Evolutionary conservation across 1,284 basidiomycete species (phyloP).

Genomic region (Sanghuangporus weigelae): DNA sequence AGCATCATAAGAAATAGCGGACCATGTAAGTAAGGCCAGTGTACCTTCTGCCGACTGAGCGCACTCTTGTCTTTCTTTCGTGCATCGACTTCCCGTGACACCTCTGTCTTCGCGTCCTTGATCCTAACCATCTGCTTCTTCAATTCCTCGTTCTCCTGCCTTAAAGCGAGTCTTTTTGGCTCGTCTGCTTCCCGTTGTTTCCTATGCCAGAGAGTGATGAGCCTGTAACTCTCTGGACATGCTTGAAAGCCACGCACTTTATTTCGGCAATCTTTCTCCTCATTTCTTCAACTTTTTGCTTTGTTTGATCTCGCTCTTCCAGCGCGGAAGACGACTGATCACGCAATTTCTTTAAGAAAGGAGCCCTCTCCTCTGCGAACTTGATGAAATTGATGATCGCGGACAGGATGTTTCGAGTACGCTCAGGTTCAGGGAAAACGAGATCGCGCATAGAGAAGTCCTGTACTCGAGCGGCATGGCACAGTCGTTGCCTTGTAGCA

Average conservation of each 20-base stretch:
- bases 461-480: conserved; percentile 66
- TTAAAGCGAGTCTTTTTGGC: conserved; percentile 59
- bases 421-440: conserved; percentile 61
- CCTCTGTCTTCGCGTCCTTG: conserved; percentile 56
- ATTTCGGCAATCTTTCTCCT: conserved; percentile 52
- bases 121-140: conserved; percentile 60
- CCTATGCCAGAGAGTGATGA: conserved; percentile 31
- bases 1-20: not conserved
- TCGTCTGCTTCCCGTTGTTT: conserved; percentile 65
- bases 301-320: conserved; percentile 50
- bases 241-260: conserved; percentile 44
- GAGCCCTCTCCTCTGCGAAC: conserved; percentile 72
- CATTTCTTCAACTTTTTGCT: conserved; percentile 45
- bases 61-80: conserved; percentile 64
- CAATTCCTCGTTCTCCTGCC: conserved; percentile 56
- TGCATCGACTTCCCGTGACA: conserved; percentile 55
- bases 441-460: conserved; percentile 78
- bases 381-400: conserved; percentile 92
- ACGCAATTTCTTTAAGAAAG: conserved; percentile 55
- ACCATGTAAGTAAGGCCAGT: not conserved
- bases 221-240: not conserved
- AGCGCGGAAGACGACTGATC: conserved; percentile 52
- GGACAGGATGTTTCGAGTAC: conserved; percentile 71
- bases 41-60: conserved; percentile 52
- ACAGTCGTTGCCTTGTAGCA: conserved; percentile 52